Evolutionary conservation across 2,329 filamentous ascomycete species (phyloP).

Genomic region (Colletotrichum eleusines): DNA sequence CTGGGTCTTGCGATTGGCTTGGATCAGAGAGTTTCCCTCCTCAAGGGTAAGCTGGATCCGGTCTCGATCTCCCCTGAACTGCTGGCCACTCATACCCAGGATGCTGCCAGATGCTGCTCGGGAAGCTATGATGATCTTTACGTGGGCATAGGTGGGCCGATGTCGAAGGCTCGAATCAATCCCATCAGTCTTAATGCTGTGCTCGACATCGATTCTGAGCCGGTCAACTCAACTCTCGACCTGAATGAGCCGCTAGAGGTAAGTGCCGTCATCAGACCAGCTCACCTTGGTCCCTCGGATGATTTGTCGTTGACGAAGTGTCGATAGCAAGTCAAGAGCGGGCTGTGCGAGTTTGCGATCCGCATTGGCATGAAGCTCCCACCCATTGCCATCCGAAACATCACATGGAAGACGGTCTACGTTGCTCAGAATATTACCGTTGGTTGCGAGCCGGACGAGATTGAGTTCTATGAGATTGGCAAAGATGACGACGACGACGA

Average conservation of each 20-base stretch:
- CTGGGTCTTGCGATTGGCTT: too few relatives aligned
- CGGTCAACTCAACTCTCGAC: not conserved
- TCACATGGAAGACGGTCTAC: conserved; percentile 26
- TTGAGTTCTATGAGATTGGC: not conserved
- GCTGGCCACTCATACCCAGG: not conserved
- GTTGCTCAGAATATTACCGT: not conserved
- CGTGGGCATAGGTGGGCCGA: not conserved
- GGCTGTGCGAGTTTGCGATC: not conserved
- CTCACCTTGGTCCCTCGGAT: not conserved
- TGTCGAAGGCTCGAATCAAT: not conserved
- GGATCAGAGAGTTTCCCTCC: too few relatives aligned
- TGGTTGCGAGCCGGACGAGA: conserved; percentile 8
- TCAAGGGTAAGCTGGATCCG: too few relatives aligned
- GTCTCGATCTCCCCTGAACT: not conserved
- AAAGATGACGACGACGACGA: not conserved
- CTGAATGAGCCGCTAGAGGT: not conserved
- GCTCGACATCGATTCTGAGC: not conserved
- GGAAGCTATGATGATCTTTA: not conserved
- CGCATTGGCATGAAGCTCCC: not conserved
- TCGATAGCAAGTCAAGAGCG: not conserved
- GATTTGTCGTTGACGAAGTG: not conserved
- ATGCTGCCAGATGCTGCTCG: not conserved
- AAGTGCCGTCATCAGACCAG: not conserved
- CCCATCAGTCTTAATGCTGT: not conserved
- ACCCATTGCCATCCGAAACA: not conserved